A percentile compares a stretch with the other conserved stretches of the same genome.
phyloP scores from a whole-genome alignment of 2,329 filamentous ascomycete species.

The Colletotrichum scovillei region DNA sequence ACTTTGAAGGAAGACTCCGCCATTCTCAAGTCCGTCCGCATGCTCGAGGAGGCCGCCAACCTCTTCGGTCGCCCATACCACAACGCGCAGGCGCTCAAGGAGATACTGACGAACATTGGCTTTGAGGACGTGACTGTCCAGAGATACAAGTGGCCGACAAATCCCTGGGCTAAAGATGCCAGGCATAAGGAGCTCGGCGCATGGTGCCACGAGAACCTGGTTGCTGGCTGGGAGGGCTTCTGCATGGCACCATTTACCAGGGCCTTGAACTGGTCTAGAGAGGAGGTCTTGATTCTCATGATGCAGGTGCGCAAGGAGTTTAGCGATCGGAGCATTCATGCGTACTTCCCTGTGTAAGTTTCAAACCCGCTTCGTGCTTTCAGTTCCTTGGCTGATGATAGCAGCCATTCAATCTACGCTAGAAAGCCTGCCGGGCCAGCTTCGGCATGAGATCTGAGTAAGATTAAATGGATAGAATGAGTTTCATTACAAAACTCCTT shows the following conservation, averaged over 20 bases:
- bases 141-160: conserved; percentile 56
- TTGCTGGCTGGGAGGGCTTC: conserved; percentile 40
- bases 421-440: neutral
- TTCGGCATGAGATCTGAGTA: neutral
- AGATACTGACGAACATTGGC: conserved; percentile 56
- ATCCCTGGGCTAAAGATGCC: conserved; percentile 59
- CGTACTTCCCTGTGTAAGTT: conserved; percentile 27
- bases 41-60: neutral
- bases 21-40: neutral
- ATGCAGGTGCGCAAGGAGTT: conserved; percentile 41
- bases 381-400: neutral
- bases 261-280: conserved; percentile 38
- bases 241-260: conserved; percentile 41
- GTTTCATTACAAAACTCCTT: no score
- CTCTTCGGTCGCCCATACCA: conserved; percentile 44
- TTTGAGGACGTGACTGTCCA: conserved; percentile 60
- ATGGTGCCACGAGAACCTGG: conserved; percentile 30
- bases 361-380: no score
- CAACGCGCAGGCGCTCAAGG: conserved; percentile 43
- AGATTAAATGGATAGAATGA: no score
- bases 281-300: conserved; percentile 39
- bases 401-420: neutral
- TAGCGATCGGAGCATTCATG: conserved; percentile 39
- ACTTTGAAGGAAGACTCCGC: no score
- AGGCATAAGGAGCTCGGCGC: conserved; percentile 59